phyloP scores from a whole-genome alignment of 2,329 filamentous ascomycete species.

The Lasiodiplodia theobromae region DNA sequence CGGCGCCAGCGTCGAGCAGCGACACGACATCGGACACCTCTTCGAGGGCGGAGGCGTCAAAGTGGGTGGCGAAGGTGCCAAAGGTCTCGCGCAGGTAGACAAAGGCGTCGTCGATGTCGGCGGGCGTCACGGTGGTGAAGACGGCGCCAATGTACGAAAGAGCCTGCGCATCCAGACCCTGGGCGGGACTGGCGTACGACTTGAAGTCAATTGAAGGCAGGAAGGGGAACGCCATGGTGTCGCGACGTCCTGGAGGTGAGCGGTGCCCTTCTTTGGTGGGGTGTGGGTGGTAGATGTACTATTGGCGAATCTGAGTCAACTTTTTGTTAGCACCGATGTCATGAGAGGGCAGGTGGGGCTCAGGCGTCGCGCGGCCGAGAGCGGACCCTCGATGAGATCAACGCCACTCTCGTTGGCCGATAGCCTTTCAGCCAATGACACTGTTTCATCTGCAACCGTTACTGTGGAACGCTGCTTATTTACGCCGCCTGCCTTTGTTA shows the following conservation, averaged over 20 bases:
- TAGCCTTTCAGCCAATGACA: constrained; percentile 11
- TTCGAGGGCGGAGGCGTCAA: constrained; percentile 76
- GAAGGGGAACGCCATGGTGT: constrained; percentile 53
- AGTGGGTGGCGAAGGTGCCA: constrained; percentile 67
- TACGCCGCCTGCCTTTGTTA: background rate
- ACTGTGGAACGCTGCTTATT: constrained; percentile 1
- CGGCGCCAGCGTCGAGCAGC: constrained; percentile 83
- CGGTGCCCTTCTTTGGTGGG: constrained; percentile 10
- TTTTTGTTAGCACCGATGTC: constrained; percentile 4
- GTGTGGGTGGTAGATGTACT: constrained; percentile 10
- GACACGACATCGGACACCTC: constrained; percentile 77
- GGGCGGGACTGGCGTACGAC: constrained; percentile 51
- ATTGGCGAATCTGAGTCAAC: constrained; percentile 3
- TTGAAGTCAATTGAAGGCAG: constrained; percentile 58
- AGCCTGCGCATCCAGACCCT: constrained; percentile 59
- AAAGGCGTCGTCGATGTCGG: constrained; percentile 56
- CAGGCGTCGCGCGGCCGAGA: background rate
- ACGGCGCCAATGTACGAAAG: constrained; percentile 66
- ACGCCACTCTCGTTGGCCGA: background rate
- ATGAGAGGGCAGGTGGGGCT: constrained; percentile 11
- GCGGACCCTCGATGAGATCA: constrained; percentile 10
- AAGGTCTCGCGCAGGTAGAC: constrained; percentile 65
- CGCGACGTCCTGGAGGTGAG: constrained; percentile 14
- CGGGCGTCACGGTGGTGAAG: constrained; percentile 60
- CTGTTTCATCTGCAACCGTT: constrained; percentile 12